These are phyloP conservation scores for Suillus alpinus DNA, from an alignment of 768 basidiomycete species.

Conservation along the genomic window DNA sequence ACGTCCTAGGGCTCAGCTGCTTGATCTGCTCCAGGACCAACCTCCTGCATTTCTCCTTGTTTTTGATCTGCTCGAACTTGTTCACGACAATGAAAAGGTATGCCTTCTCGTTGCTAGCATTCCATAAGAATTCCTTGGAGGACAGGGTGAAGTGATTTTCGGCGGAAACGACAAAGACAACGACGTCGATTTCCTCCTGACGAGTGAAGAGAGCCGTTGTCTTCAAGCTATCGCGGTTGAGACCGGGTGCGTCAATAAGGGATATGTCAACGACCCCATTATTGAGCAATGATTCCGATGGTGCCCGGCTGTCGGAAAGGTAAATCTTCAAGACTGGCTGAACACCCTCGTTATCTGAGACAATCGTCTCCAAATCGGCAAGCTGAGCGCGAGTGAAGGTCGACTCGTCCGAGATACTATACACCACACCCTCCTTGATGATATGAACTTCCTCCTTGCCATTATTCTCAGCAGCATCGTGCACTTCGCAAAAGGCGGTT, in stretches of 20 bases:
- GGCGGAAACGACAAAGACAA: slow-evolving; percentile 96
- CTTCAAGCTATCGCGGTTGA: slow-evolving; percentile 92
- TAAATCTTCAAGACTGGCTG: slow-evolving; percentile 81
- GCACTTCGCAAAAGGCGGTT: slow-evolving; percentile 95
- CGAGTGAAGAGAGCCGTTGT: slow-evolving; percentile 95
- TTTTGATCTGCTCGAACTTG: slow-evolving; percentile 92
- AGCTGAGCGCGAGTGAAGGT: slow-evolving; percentile 74
- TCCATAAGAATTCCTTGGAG: slow-evolving; percentile 89
- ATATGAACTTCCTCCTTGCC: slow-evolving; percentile 86
- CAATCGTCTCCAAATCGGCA: slow-evolving; percentile 72
- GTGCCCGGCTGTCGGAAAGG: slow-evolving; percentile 74
- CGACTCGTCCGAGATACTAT: slow-evolving; percentile 66
- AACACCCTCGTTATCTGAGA: slow-evolving; percentile 56
- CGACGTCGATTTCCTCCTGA: slow-evolving; percentile 97
- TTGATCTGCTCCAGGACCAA: slow-evolving; percentile 92
- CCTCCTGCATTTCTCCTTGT: slow-evolving; percentile 90
- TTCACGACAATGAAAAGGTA: slow-evolving; percentile 99
- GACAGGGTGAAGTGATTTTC: slow-evolving; percentile 99
- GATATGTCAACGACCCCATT: slow-evolving; percentile 97
- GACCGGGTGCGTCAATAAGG: slow-evolving; percentile 96
- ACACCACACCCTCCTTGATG: slow-evolving; percentile 63
- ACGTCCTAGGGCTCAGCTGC: slow-evolving; percentile 87
- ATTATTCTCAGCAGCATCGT: slow-evolving; percentile 79
- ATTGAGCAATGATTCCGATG: slow-evolving; percentile 82
- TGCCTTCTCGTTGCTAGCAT: slow-evolving; percentile 94